These are phyloP conservation scores for Botryotinia globosa DNA, from an alignment of 2,329 filamentous ascomycete genomes.

Conservation along the genomic window DNA sequence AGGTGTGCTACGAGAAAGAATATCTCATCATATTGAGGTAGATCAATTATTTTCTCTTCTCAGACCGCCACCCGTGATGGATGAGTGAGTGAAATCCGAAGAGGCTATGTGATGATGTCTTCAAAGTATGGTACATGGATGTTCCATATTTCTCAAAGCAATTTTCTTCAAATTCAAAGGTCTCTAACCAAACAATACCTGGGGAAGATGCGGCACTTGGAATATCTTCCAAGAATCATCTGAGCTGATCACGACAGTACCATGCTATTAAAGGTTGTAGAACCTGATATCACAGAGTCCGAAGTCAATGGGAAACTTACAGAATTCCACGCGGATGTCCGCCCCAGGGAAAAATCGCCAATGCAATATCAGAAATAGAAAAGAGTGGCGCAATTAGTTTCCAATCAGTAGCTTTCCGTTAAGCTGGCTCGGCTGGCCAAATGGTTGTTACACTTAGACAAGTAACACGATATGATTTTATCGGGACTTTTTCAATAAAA, in stretches of 20 bases:
- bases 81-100: not conserved
- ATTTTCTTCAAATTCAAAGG: not conserved
- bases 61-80: not conserved
- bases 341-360: slow-evolving; percentile 17
- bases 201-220: not conserved
- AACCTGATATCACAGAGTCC: slow-evolving; percentile 16
- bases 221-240: slow-evolving; percentile 11
- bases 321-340: slow-evolving; percentile 18
- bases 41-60: not conserved
- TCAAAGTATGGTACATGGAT: slow-evolving; percentile 6
- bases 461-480: not conserved
- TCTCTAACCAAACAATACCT: slow-evolving; percentile 3
- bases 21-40: not conserved
- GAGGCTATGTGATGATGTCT: not conserved
- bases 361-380: slow-evolving; percentile 9
- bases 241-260: slow-evolving; percentile 12
- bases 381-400: not conserved
- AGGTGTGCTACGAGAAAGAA: slow-evolving; percentile 17
- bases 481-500: not conserved
- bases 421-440: slow-evolving; percentile 13
- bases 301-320: slow-evolving; percentile 12
- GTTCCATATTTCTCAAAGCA: slow-evolving; percentile 7
- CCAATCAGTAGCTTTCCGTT: slow-evolving; percentile 23
- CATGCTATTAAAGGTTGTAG: slow-evolving; percentile 20
- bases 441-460: slow-evolving; percentile 14